Conservation (phyloP, 2,329 filamentous ascomycete species). For the Arachnomyces sp. region DNA sequence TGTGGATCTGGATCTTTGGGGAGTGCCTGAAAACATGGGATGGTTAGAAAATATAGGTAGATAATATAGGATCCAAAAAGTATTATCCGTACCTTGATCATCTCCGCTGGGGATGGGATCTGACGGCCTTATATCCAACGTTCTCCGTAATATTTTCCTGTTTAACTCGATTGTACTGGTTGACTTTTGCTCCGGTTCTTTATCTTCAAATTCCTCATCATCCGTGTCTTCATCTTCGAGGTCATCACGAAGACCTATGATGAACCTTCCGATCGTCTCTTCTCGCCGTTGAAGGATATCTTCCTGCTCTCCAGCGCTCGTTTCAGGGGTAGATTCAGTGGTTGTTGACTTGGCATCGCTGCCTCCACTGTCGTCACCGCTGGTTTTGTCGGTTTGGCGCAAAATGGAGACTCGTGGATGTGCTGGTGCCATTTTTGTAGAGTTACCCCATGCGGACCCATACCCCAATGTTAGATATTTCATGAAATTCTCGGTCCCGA, state of each 20-base stretch:
- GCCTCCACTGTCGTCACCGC: conserved; percentile 2
- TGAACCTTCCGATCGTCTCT: conserved; percentile 28
- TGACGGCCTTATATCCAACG: conserved; percentile 26
- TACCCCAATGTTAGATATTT: conserved; percentile 46
- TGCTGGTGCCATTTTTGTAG: conserved; percentile 22
- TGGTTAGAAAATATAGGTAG: too few species aligned
- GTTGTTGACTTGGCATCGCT: neutral
- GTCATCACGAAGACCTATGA: conserved; percentile 38
- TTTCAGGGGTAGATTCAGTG: conserved; percentile 16
- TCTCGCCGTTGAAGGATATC: conserved; percentile 15
- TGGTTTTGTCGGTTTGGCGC: conserved; percentile 13
- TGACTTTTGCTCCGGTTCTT: conserved; percentile 14
- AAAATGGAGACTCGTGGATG: conserved; percentile 21
- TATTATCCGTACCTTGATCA: conserved; percentile 13
- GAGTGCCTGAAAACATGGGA: neutral
- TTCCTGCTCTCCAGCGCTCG: conserved; percentile 15
- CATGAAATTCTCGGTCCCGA: conserved; percentile 39
- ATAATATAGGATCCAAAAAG: neutral
- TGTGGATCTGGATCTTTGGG: conserved; percentile 8
- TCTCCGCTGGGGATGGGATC: conserved; percentile 10
- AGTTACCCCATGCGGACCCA: conserved; percentile 40
- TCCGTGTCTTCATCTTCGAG: conserved; percentile 31
- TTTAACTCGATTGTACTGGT: conserved; percentile 15
- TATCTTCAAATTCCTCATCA: conserved; percentile 23
- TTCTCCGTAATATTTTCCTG: conserved; percentile 28